Conservation (phyloP, 2,329 filamentous ascomycete species). For the Colletotrichum endophyticum region DNA sequence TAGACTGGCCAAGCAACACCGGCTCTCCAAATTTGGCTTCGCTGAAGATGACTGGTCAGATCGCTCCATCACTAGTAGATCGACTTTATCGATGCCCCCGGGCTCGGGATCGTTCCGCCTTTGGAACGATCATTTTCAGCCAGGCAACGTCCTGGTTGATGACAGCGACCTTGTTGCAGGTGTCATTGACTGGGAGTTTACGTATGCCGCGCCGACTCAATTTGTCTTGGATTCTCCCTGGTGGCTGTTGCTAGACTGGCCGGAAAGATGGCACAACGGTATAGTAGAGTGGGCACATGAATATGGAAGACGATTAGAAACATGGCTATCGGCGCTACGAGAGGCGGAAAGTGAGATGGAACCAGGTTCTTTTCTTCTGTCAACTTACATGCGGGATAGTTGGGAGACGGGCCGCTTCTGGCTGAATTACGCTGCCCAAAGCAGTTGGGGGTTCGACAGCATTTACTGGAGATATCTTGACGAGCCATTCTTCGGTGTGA, state of each 20-base stretch:
- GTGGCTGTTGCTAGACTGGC: conserved; percentile 39
- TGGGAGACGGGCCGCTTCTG: conserved; percentile 37
- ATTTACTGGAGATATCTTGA: conserved; percentile 41
- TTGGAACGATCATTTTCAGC: conserved; percentile 35
- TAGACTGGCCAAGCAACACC: background rate
- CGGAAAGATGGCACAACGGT: conserved; percentile 35
- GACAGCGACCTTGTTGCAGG: conserved; percentile 29
- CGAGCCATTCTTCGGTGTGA: conserved; percentile 21
- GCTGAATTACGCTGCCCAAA: conserved; percentile 38
- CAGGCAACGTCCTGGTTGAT: conserved; percentile 36
- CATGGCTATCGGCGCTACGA: conserved; percentile 35
- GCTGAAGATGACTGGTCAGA: background rate
- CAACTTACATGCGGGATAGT: conserved; percentile 37
- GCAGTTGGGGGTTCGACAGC: conserved; percentile 40
- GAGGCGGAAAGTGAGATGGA: conserved; percentile 27
- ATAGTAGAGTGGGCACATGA: conserved; percentile 30
- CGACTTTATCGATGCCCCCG: background rate
- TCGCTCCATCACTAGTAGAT: background rate
- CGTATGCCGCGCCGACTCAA: conserved; percentile 36
- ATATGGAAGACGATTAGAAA: conserved; percentile 35
- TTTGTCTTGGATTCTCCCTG: conserved; percentile 39
- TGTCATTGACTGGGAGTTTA: conserved; percentile 47
- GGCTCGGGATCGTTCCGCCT: conserved; percentile 24
- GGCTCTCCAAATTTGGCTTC: background rate
- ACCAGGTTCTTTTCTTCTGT: conserved; percentile 24